phyloP scores from a whole-genome alignment of 1,284 basidiomycete species.

The Cutaneotrichosporon cutaneum region DNA sequence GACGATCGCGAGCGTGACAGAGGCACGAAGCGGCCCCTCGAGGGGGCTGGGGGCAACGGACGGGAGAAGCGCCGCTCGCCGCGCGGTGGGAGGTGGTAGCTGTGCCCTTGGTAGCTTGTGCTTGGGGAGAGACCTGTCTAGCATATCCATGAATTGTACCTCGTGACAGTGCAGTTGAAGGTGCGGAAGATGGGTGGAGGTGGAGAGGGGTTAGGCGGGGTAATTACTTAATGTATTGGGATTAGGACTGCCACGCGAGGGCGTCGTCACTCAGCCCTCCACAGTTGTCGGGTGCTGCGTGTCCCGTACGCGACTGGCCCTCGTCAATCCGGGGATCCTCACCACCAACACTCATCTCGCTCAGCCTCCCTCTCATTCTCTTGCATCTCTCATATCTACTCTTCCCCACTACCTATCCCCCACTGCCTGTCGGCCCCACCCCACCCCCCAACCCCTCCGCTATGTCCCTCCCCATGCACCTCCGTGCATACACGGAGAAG shows the following conservation, averaged over 20 bases:
- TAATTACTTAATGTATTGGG: neutral
- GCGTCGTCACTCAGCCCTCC: neutral
- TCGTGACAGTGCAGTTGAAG: neutral
- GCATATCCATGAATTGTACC: neutral
- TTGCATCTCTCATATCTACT: neutral
- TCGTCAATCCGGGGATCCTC: neutral
- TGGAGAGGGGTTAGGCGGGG: neutral
- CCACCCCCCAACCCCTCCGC: slow-evolving; percentile 5
- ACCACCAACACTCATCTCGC: neutral
- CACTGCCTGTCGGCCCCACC: no score
- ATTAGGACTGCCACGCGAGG: neutral
- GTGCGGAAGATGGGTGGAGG: neutral
- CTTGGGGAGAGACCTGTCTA: neutral
- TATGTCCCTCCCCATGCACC: slow-evolving; percentile 60
- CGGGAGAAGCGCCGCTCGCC: neutral
- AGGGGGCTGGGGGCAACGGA: neutral
- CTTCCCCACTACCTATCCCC: neutral
- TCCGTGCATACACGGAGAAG: slow-evolving; percentile 86
- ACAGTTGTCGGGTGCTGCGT: slow-evolving; percentile 1
- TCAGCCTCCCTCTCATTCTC: neutral
- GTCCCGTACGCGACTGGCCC: neutral
- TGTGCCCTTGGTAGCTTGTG: neutral
- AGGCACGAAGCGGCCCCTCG: neutral
- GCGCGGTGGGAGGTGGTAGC: neutral
- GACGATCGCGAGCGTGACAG: neutral